Conservation (phyloP, 2,329 filamentous ascomycete genomes). For the Diaporthe vaccinii region DNA sequence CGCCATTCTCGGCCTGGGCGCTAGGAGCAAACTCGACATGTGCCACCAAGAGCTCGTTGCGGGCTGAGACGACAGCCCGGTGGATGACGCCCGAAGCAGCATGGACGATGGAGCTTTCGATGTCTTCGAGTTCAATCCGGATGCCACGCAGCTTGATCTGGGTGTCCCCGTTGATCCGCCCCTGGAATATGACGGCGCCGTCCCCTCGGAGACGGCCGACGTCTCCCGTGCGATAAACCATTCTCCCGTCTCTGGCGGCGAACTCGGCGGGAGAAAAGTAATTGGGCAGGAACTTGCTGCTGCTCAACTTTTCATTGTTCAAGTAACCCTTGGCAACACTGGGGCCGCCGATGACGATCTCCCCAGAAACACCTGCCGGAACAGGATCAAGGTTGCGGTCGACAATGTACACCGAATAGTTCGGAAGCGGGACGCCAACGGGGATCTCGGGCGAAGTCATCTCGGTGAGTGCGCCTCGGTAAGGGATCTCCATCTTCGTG, state of each 20-base stretch:
- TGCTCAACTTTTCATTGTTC: constrained; percentile 44
- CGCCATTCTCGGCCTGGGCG: background rate
- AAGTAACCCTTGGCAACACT: constrained; percentile 58
- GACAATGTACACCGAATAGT: constrained; percentile 58
- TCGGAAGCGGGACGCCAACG: constrained; percentile 41
- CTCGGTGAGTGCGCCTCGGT: background rate
- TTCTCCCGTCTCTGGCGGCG: constrained; percentile 40
- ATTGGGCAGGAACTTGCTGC: constrained; percentile 35
- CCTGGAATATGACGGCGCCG: constrained; percentile 52
- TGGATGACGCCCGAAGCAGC: background rate
- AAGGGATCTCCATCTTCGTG: constrained; percentile 30
- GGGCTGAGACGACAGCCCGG: constrained; percentile 24
- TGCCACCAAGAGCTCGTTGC: constrained; percentile 29
- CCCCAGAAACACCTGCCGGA: constrained; percentile 54
- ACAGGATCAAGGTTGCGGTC: constrained; percentile 49
- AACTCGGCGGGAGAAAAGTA: constrained; percentile 34
- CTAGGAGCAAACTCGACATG: constrained; percentile 23
- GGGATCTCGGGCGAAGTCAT: background rate
- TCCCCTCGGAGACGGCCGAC: constrained; percentile 50
- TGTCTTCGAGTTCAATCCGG: constrained; percentile 53
- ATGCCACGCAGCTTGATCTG: constrained; percentile 58
- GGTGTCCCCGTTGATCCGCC: constrained; percentile 57
- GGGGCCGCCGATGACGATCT: constrained; percentile 56
- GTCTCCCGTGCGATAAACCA: constrained; percentile 58
- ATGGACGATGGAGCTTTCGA: constrained; percentile 25